Evolutionary conservation across 2,329 filamentous ascomycete genomes (phyloP).

Genomic region (Monosporascus sp.): DNA sequence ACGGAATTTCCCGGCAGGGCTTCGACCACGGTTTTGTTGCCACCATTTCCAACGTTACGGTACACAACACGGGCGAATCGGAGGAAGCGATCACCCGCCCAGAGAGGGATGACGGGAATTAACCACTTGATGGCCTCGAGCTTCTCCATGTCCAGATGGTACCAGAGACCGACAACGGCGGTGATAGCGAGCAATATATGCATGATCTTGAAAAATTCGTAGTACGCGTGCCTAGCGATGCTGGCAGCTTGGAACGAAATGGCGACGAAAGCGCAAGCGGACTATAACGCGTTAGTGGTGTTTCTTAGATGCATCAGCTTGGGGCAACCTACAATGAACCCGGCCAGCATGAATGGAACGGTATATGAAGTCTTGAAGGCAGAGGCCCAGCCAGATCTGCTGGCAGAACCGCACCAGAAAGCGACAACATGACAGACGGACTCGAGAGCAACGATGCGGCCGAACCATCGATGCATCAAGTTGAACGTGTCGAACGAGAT

Average conservation of each 20-base stretch:
- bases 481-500: constrained; percentile 83
- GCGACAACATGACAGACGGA: constrained; percentile 60
- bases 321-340: constrained; percentile 52
- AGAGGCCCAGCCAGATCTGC: constrained; percentile 41
- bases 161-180: constrained; percentile 60
- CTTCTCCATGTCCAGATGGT: constrained; percentile 54
- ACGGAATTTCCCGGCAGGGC: constrained; percentile 71
- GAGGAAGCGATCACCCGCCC: constrained; percentile 57
- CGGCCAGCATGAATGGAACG: constrained; percentile 50
- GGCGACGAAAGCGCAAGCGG: constrained; percentile 53
- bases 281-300: constrained; percentile 32
- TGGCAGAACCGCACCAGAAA: constrained; percentile 44
- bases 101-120: constrained; percentile 59
- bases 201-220: constrained; percentile 70
- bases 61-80: constrained; percentile 58
- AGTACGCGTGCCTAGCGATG: constrained; percentile 69
- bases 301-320: background rate
- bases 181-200: constrained; percentile 62
- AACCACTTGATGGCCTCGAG: constrained; percentile 55
- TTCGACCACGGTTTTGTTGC: constrained; percentile 65
- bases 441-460: constrained; percentile 69
- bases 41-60: constrained; percentile 61
- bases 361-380: constrained; percentile 31
- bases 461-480: constrained; percentile 74
- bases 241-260: constrained; percentile 66